Base-by-base conservation (phyloP, 1,139 yeast species). In the Scheffersomyces cryptocercus region DNA sequence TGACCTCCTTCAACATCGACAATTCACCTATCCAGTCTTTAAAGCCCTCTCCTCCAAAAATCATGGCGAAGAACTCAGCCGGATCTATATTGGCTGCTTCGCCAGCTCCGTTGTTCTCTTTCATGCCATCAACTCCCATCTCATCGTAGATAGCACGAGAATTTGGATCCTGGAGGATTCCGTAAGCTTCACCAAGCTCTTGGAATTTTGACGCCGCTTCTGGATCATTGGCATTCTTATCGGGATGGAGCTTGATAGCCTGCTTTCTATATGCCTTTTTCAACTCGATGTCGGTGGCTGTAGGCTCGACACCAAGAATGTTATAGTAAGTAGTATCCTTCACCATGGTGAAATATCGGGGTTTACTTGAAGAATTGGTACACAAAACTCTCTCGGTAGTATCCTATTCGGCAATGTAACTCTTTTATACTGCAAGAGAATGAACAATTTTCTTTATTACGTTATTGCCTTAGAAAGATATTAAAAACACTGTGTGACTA, bases 41-140 rank as follows among this genome's bases (percentile, higher is more conserved):
- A 65, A 91, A 91, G 2, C 95, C 93, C 47, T 88, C 96, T 40
- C 95, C 95, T 43, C 95, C 95, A 62, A 85, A 85, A 28, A 85
- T 84, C 67, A 79, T 76, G 15, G 81, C 77, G 60, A 85, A 81
- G 55, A 81, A 84, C 61, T 90, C 97, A 38, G 84, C 76, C 0
- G 97, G 96, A 34, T 60, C 65, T 26, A 58, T 48, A 9, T 57
- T 61, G 5, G 54, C 58, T 3, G 53, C 55, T 3, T 49, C 62
- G 3, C 52, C 59, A 5, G 50, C 60, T 4, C 50, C 51, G 24
- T 51, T 48, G 20, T 57, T 59, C 37, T 57, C 59, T 55, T 67
- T 67, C 69, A 73, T 60, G 7, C 77, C 78, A 10, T 71, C 77
- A 28, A 65, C 62, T 4, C 79, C 79, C 35, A 70, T 54, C 45